Percentiles rank a stretch among this genome's conserved stretches.
phyloP scores from a whole-genome alignment of 148 eudicot genomes.

The Camellia japonica region DNA sequence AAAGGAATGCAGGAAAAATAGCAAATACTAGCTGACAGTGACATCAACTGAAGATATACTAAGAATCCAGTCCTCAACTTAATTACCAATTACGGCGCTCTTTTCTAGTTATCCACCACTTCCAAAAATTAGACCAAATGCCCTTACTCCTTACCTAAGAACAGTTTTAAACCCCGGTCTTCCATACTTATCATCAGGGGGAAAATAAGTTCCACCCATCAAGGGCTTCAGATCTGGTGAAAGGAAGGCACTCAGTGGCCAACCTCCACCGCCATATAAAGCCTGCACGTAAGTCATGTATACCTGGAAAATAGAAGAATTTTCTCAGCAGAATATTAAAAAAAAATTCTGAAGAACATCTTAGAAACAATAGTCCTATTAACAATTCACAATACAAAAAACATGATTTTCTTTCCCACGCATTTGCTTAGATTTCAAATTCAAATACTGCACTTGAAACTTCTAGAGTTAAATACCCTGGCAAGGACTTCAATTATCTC shows the following conservation, averaged over 20 bases:
- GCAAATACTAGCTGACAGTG: conserved; percentile 1
- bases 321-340: background rate
- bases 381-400: background rate
- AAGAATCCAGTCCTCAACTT: background rate
- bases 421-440: background rate
- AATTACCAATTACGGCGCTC: background rate
- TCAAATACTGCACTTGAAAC: background rate
- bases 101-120: background rate
- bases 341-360: background rate
- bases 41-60: background rate
- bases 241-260: conserved; percentile 90
- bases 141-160: conserved; percentile 71
- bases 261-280: conserved; percentile 94
- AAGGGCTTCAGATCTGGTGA: conserved; percentile 94
- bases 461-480: too few species aligned
- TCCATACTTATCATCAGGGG: conserved; percentile 91
- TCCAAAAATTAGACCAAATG: background rate
- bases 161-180: conserved; percentile 93
- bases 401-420: background rate
- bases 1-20: background rate
- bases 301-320: conserved; percentile 46
- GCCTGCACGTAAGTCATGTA: conserved; percentile 99
- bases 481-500: background rate
- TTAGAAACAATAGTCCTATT: background rate
- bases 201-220: conserved; percentile 98